phyloP scores from a whole-genome alignment of 2,329 filamentous ascomycete species.

The Monosporascus cannonballus region DNA sequence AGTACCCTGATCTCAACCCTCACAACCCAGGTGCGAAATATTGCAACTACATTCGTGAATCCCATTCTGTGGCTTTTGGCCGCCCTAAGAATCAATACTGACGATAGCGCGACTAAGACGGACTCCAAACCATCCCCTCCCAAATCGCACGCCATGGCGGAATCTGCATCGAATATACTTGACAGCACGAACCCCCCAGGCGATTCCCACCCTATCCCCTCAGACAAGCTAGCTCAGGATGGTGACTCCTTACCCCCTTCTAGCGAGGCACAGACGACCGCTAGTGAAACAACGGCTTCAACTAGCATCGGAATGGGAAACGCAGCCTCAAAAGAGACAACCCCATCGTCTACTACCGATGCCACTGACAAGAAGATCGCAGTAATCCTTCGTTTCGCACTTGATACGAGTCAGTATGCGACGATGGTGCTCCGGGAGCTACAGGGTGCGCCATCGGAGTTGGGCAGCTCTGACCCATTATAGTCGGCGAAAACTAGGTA shows the following conservation, averaged over 20 bases:
- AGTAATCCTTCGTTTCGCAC: slow-evolving; percentile 26
- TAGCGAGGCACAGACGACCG: neutral
- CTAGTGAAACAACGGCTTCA: neutral
- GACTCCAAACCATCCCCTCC: neutral
- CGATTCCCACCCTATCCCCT: neutral
- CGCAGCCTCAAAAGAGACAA: neutral
- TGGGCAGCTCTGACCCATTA: neutral
- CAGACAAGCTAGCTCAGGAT: neutral
- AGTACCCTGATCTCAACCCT: slow-evolving; percentile 2
- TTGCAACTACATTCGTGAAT: slow-evolving; percentile 8
- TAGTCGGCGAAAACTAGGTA: neutral
- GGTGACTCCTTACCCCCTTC: neutral
- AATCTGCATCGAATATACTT: neutral
- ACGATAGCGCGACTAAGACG: slow-evolving; percentile 14
- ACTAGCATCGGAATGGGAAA: neutral
- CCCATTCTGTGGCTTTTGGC: slow-evolving; percentile 13
- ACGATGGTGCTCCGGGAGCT: slow-evolving; percentile 28
- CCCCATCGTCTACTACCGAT: neutral
- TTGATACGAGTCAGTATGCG: slow-evolving; percentile 28
- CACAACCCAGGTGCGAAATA: slow-evolving; percentile 20
- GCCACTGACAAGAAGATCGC: slow-evolving; percentile 23
- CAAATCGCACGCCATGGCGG: slow-evolving; percentile 2
- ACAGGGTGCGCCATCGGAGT: slow-evolving; percentile 14
- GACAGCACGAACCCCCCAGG: neutral
- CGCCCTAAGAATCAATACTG: slow-evolving; percentile 14